A percentile compares a stretch with the other conserved stretches of the same genome.
Conservation (phyloP, 352 stramenopile genomes). For the Aphanomyces invadans region DNA sequence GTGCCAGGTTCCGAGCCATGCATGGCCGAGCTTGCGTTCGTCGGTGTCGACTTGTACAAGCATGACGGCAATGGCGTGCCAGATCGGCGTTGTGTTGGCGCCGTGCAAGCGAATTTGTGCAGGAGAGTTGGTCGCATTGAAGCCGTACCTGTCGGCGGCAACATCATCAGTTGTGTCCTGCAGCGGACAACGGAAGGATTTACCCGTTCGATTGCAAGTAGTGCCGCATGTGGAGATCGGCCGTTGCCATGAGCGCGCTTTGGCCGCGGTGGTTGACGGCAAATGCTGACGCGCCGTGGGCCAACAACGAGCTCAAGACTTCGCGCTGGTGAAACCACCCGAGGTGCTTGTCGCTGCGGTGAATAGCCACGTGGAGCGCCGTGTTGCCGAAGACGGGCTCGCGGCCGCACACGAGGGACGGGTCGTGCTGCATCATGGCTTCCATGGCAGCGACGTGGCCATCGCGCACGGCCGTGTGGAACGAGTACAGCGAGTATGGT, state of each 20-base stretch:
- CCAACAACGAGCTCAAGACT: neutral
- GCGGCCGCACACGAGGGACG: neutral
- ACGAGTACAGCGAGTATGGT: conserved; percentile 1
- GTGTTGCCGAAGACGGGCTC: conserved; percentile 22
- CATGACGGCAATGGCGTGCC: neutral
- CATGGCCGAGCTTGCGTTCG: neutral
- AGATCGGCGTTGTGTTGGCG: conserved; percentile 4
- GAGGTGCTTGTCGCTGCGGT: conserved; percentile 2
- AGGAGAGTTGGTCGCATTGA: conserved; percentile 5
- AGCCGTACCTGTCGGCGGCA: neutral
- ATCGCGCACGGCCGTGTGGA: conserved; percentile 6
- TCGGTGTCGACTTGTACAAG: neutral
- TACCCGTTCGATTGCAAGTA: conserved; percentile 9
- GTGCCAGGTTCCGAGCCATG: conserved; percentile 13
- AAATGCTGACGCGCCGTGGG: conserved; percentile 15
- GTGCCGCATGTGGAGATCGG: conserved; percentile 4
- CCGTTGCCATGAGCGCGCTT: neutral
- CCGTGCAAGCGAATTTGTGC: neutral
- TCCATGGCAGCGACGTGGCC: conserved; percentile 10
- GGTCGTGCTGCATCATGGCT: conserved; percentile 5
- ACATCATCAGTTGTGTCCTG: too few relatives aligned
- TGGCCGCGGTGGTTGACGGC: neutral
- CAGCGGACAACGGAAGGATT: too few relatives aligned
- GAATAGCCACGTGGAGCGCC: conserved; percentile 10
- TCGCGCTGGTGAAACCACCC: conserved; percentile 5